Base-by-base conservation (phyloP, 2,329 filamentous ascomycete species). In the Sclerotinia glacialis region DNA sequence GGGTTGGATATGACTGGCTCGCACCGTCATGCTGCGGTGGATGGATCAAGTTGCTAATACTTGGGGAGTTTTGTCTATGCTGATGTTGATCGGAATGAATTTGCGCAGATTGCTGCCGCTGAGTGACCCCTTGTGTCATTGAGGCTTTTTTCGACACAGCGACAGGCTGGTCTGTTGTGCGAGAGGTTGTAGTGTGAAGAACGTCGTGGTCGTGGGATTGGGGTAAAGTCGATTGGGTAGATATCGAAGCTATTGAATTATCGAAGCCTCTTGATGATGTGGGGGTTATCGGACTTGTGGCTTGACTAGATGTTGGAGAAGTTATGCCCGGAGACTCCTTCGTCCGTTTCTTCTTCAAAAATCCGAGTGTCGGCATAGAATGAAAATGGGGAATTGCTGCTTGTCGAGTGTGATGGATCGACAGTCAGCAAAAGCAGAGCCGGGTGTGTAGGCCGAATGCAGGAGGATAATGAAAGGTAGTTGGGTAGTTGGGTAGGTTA, bases 261-360 rank as follows among this genome's bases (percentile, higher is more conserved):
- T 73, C 71, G 77, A 84, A 85, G 68, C 79, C 80, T 78, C 80
- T 84, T 70, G 80, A 81, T 65, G 81, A 81, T 70, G 83, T 83
- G 68, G 86, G 83, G 68, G 87, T 88, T 74, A 87, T 81, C 68
- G 86, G 85, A 75, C 86, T 88, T 71, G 83, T 84, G 72, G 86
- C 83, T 78, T 89, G 85, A 76, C 85, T 89, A 72, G 83, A 83
- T 74, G 84, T 85, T 78, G 91, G 88, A 78, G 86, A 83, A 77
- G 88, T 86, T 77, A 84, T 79, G 78, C 83, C 85, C 76, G 82
- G 82, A 76, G 88, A 90, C 83, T 97, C 93, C 87, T 93, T 96
- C 82, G 93, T 96, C 86, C 93, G 89, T 86, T 96, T 97, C 87
- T 97, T 98, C 86, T 97, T 97, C 78, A 98, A 87, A 78, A 97